These are phyloP conservation scores for Clavariopsis aquatica DNA, from an alignment of 495 filamentous ascomycete genomes.

Conservation along the genomic window DNA sequence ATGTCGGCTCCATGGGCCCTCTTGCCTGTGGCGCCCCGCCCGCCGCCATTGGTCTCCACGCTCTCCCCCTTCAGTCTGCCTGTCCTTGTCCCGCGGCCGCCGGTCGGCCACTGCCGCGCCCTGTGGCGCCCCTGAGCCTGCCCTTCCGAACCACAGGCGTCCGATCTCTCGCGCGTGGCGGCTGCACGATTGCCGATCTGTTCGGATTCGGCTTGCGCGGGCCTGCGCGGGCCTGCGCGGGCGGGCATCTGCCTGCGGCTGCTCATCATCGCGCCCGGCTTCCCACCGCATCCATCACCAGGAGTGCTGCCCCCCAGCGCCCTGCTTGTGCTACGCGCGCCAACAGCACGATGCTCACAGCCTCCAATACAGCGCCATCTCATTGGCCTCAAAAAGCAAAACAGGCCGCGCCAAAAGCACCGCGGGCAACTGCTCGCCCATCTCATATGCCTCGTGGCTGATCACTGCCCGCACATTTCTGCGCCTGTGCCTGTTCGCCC, in stretches of 20 bases:
- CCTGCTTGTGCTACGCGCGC: conserved; percentile 7
- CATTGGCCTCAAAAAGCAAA: conserved; percentile 36
- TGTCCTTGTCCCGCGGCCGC: conserved; percentile 5
- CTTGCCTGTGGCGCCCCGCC: conserved; percentile 38
- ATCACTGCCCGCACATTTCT: neutral
- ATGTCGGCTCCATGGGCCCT: conserved; percentile 12
- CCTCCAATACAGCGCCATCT: conserved; percentile 22
- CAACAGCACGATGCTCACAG: neutral
- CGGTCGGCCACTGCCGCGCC: neutral
- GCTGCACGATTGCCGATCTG: conserved; percentile 35
- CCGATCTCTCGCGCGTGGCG: conserved; percentile 10
- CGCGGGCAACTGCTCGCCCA: neutral
- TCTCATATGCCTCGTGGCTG: conserved; percentile 6
- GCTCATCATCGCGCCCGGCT: conserved; percentile 17
- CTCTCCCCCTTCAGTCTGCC: no score
- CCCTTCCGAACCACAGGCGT: conserved; percentile 6
- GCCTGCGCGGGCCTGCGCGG: no score
- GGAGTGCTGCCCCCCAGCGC: conserved; percentile 8
- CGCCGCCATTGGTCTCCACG: conserved; percentile 28
- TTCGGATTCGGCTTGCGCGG: conserved; percentile 10
- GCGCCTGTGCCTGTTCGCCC: conserved; percentile 1
- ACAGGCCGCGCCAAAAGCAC: conserved; percentile 15
- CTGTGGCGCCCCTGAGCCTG: conserved; percentile 8
- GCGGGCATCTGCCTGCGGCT: neutral
- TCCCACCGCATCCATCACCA: neutral